phyloP scores from a whole-genome alignment of 2,329 filamentous ascomycete species.

The Scleromitrula shiraiana region DNA sequence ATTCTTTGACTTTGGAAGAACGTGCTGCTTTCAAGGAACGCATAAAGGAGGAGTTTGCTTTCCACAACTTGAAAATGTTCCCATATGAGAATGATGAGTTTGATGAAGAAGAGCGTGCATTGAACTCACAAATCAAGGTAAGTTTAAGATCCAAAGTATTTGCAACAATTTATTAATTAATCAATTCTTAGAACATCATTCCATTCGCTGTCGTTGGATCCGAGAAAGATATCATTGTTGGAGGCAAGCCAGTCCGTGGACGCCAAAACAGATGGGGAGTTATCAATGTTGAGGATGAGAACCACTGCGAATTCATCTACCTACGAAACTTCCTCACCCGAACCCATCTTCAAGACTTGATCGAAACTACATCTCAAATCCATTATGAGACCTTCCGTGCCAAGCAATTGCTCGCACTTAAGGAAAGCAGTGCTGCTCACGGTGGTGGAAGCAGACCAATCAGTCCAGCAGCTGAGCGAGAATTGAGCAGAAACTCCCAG shows the following conservation, averaged over 20 bases:
- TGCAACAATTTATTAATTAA: no score
- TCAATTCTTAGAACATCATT: constrained; percentile 86
- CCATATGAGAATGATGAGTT: constrained; percentile 99
- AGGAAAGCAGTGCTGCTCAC: constrained; percentile 86
- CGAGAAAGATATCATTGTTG: constrained; percentile 95
- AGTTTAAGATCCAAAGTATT: no score
- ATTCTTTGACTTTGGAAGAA: constrained; percentile 93
- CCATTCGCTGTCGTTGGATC: constrained; percentile 97
- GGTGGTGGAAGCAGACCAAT: constrained; percentile 76
- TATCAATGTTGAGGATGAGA: constrained; percentile 99
- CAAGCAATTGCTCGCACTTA: constrained; percentile 94
- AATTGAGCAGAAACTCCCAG: constrained; percentile 94
- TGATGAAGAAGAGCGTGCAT: constrained; percentile 87
- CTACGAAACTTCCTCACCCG: constrained; percentile 97
- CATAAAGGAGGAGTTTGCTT: constrained; percentile 99
- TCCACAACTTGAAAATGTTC: constrained; percentile 99
- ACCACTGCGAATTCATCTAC: constrained; percentile 99
- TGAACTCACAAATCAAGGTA: constrained; percentile 97
- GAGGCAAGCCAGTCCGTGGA: constrained; percentile 93
- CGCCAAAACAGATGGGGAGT: constrained; percentile 99
- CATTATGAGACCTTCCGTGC: constrained; percentile 99
- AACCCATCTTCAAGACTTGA: constrained; percentile 95
- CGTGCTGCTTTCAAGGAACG: constrained; percentile 94
- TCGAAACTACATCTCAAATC: constrained; percentile 98
- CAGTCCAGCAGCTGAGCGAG: constrained; percentile 87